Conservation (phyloP, 352 stramenopile genomes). For the Poterioochromonas sp. region DNA sequence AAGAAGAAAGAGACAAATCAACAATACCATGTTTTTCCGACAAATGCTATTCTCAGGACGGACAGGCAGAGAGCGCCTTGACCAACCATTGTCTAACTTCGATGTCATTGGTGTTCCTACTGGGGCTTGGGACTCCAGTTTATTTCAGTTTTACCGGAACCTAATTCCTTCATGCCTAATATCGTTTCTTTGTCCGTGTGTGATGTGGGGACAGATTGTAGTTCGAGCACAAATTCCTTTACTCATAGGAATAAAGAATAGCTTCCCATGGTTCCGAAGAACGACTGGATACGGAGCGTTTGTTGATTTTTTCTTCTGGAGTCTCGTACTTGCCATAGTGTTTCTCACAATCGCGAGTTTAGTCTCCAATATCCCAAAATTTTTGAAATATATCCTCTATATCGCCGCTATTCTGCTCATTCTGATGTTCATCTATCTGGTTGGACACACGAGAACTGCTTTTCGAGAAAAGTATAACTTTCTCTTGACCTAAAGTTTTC, state of each 20-base stretch:
- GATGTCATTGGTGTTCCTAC: conserved; percentile 23
- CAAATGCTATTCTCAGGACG: not conserved
- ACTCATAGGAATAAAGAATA: conserved; percentile 26
- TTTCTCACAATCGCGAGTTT: not conserved
- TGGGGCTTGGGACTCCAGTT: not conserved
- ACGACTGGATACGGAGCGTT: not conserved
- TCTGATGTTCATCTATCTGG: not conserved
- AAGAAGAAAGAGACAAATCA: too few species aligned
- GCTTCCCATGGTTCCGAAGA: not conserved
- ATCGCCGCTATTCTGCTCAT: not conserved
- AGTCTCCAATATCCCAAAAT: not conserved
- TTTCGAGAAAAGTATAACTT: conserved; percentile 28
- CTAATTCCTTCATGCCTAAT: conserved; percentile 17
- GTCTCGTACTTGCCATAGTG: not conserved
- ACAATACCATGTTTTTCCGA: too few species aligned
- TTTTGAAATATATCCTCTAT: not conserved
- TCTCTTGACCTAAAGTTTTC: not conserved
- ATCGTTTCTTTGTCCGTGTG: conserved; percentile 19
- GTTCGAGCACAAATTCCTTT: conserved; percentile 28
- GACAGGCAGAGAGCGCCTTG: not conserved
- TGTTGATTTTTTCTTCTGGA: conserved; percentile 25
- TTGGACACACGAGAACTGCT: conserved; percentile 15
- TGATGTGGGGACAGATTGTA: conserved; percentile 24
- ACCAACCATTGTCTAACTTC: conserved; percentile 25
- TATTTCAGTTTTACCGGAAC: conserved; percentile 2